Evolutionary conservation across 768 basidiomycete species (phyloP).

Genomic region (Plicaturopsis crispa): DNA sequence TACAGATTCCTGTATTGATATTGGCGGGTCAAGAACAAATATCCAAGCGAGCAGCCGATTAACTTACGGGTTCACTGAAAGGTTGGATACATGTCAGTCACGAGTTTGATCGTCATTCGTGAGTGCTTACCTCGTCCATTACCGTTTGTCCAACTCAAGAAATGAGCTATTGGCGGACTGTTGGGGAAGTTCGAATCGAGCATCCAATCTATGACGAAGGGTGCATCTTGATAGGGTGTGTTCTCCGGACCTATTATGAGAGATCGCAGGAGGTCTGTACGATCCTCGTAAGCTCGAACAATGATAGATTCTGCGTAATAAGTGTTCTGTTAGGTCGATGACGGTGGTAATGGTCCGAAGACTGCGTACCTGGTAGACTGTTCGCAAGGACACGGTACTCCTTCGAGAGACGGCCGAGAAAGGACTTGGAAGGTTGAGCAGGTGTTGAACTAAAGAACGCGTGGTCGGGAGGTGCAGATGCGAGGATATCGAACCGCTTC

Average conservation of each 20-base stretch:
- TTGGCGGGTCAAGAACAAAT: not conserved
- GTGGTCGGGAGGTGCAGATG: constrained; percentile 76
- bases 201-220: constrained; percentile 93
- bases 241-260: constrained; percentile 91
- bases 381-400: constrained; percentile 77
- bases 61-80: constrained; percentile 69
- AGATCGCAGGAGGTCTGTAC: constrained; percentile 77
- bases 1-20: constrained; percentile 64
- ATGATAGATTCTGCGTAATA: constrained; percentile 64
- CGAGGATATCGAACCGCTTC: constrained; percentile 77
- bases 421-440: constrained; percentile 62
- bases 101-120: not conserved
- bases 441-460: constrained; percentile 61
- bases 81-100: constrained; percentile 3
- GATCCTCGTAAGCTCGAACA: constrained; percentile 86
- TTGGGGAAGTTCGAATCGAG: constrained; percentile 79
- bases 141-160: constrained; percentile 91
- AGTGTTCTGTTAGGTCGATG: too few species aligned
- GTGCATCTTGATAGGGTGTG: constrained; percentile 92
- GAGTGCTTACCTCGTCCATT: constrained; percentile 67
- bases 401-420: constrained; percentile 67
- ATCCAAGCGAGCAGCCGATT: not conserved
- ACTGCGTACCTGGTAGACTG: constrained; percentile 69
- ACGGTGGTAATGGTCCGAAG: too few species aligned
- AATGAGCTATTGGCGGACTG: constrained; percentile 80